Evolutionary conservation across 306 rosid species (phyloP), one percentile per base, ranked within the genome.

Genomic region (Citrullus amarus): DNA sequence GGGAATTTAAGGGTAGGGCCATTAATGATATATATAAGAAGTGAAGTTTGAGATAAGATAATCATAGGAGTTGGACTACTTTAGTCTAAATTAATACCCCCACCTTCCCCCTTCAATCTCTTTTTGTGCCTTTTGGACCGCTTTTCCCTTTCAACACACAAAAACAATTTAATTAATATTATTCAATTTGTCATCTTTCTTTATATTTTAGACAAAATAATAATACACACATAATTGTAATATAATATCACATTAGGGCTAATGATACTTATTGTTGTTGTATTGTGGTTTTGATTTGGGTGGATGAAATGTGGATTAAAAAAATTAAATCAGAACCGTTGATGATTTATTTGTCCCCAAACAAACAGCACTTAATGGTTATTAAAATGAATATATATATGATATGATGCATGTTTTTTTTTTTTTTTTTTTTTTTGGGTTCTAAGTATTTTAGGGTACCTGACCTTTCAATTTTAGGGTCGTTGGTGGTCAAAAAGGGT

Each of bases 81-180:
- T 44, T 70, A 50, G 57, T 44, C 76, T 57, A 70, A 70, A 70
- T 44, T 70, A 70, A 70, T n/a, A 70, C n/a, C 76, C 76, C 76
- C 76, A 44, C 56, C 53, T 0, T 43, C 20, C 36, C 34, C 30
- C 4, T 12, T 9, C 39, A 7, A 7, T 43, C 16, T 44, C 48
- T 38, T 67, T 67, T 41, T 67, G 8, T 62, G 54, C 75, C 34
- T 43, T 69, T 69, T 69, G 54, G 54, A 69, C 54, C 43, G 15
- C 51, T 20, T 70, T 44, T 12, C 43, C 76, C n/a, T 67, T 10
- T 4, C 43, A 18, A 70, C 39, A 70, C 38, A 11, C 13, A 65
- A 2, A 20, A 12, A 70, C 46, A 70, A 44, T 70, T 46, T 44
- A 20, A 44, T 9, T 12, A 11, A 46, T 68, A 39, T 70, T 44